Evolutionary conservation across 441 rosid species (phyloP), one percentile per base, ranked within the genome.

Genomic region (Aquilaria agallochum): DNA sequence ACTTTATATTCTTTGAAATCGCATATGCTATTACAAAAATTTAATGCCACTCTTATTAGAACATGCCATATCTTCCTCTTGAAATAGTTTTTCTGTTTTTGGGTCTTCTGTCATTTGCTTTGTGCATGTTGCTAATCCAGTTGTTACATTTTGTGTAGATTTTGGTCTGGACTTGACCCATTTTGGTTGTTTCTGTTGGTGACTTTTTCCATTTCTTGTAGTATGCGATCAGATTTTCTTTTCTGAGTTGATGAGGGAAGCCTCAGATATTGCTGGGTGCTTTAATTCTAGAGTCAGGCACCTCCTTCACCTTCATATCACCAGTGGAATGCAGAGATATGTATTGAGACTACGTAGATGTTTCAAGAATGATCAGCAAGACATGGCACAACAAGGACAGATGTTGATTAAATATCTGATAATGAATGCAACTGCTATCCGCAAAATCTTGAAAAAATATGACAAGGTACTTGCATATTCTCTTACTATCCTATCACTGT

Each of bases 381-480:
- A 77, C 62, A 72, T 88, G 75, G 47, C 74, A 15, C 75, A 85
- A 60, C 87, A 88, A 66, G 97, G 97, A 31, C 68, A 71, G 55
- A 79, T 88, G 74, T 66, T 93, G 83, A 88, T 90, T 5, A 83
- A 90, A 32, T 90, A 93, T 60, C 71, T 85, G 40, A 80, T 86
- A 0, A 88, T 90, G 98, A 93, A 90, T n/a, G 89, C 97, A 0
- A 85, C 80, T 58, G 98, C 98, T 44, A 88, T 90, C 48, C 81
- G 78, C 53, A 88, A 93, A 78, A 90, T 93, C 64, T 84, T 93
- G 48, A 90, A 93, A 88, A 93, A 93, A 79, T 93, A 93, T 54
- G 97, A 93, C 67, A 90, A 93, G 75, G 98, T 82, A 73, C 42
- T 34, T 55, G 81, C 56, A 47, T 45, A 1, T 50, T 48, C 64